These are phyloP conservation scores for Solanum stenotomum DNA, from an alignment of 257 asterid species.

Conservation along the genomic window DNA sequence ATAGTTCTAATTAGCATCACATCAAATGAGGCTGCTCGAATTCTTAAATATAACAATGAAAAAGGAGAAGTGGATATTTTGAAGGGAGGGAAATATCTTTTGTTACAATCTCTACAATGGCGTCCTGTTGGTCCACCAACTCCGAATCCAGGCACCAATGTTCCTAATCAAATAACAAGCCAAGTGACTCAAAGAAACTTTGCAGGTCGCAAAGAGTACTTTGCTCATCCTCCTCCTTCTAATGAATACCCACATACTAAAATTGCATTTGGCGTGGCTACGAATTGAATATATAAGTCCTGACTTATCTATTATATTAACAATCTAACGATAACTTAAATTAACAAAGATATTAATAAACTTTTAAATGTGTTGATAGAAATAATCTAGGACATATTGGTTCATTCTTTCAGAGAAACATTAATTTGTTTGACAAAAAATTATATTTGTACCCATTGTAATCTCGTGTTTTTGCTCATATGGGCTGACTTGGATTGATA, in stretches of 20 bases:
- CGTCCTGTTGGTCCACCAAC: background rate
- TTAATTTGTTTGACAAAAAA: background rate
- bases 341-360: background rate
- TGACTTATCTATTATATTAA: background rate
- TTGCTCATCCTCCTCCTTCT: background rate
- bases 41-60: background rate
- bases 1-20: background rate
- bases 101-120: background rate
- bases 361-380: background rate
- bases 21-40: background rate
- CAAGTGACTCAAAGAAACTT: background rate
- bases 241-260: background rate
- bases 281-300: background rate
- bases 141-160: background rate
- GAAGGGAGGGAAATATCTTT: background rate
- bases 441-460: background rate
- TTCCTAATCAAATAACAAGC: background rate
- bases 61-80: background rate
- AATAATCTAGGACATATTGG: background rate
- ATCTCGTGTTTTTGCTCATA: background rate
- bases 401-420: background rate
- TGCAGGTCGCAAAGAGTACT: background rate
- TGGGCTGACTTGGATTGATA: no score
- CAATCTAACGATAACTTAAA: background rate
- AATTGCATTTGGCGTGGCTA: conserved; percentile 2